phyloP scores from a whole-genome alignment of 2,329 filamentous ascomycete species.

The Westerdykella ornata region DNA sequence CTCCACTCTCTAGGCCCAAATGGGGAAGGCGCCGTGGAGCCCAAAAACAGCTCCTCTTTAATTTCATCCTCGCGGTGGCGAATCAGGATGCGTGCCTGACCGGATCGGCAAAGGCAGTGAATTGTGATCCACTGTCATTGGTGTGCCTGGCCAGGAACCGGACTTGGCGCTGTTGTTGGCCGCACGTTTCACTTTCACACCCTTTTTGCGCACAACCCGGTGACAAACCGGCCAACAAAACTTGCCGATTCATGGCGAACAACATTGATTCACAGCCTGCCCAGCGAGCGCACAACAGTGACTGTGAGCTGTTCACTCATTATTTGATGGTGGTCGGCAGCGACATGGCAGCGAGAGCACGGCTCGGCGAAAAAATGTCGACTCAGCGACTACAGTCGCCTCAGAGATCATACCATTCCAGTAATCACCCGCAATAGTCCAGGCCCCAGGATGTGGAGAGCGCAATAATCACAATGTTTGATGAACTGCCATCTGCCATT shows the following conservation, averaged over 20 bases:
- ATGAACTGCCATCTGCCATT: no score
- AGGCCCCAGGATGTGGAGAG: no score
- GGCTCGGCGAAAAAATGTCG: no score
- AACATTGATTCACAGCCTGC: neutral
- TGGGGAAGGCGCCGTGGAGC: slow-evolving; percentile 1
- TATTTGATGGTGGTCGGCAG: no score
- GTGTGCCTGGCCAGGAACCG: slow-evolving; percentile 21
- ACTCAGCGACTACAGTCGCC: no score
- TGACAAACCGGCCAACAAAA: neutral
- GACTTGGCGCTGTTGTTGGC: neutral
- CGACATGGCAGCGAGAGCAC: no score
- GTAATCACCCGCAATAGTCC: no score
- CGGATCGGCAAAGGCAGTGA: slow-evolving; percentile 4
- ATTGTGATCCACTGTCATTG: slow-evolving; percentile 20
- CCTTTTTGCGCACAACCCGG: neutral
- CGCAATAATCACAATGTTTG: no score
- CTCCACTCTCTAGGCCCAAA: slow-evolving; percentile 1
- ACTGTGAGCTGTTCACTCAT: no score
- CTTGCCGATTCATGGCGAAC: neutral
- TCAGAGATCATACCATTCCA: no score
- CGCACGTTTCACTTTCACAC: slow-evolving; percentile 5
- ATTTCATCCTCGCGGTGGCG: slow-evolving; percentile 18
- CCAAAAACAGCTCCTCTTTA: slow-evolving; percentile 12
- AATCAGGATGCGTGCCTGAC: slow-evolving; percentile 21
- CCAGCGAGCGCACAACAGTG: no score